A percentile compares a stretch with the other conserved stretches of the same genome.
These are phyloP conservation scores for Physcia stellaris DNA, from an alignment of 495 filamentous ascomycete species.

Conservation along the genomic window DNA sequence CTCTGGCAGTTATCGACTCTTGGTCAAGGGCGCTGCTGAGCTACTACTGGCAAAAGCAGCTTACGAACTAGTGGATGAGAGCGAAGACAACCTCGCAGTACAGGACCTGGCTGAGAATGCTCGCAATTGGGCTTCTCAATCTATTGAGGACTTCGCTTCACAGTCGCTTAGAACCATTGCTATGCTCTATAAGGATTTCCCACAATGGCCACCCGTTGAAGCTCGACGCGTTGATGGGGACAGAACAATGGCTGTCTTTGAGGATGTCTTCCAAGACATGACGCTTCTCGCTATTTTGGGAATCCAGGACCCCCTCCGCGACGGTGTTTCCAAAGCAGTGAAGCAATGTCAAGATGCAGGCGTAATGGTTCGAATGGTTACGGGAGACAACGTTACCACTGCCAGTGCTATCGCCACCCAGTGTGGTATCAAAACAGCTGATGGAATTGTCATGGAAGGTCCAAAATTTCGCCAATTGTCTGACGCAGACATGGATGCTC, in stretches of 20 bases:
- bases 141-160: conserved; percentile 42
- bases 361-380: conserved; percentile 82
- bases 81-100: conserved; percentile 24
- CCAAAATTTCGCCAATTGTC: conserved; percentile 68
- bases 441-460: conserved; percentile 69
- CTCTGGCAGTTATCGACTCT: conserved; percentile 41
- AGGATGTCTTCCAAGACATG: conserved; percentile 44
- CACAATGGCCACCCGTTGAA: conserved; percentile 43
- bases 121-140: conserved; percentile 19
- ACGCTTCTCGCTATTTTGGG: conserved; percentile 48
- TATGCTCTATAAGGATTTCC: conserved; percentile 49
- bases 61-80: conserved; percentile 23
- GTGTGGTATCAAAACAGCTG: conserved; percentile 68
- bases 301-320: conserved; percentile 54
- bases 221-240: conserved; percentile 35
- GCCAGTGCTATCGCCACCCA: conserved; percentile 71
- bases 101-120: conserved; percentile 23
- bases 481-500: conserved; percentile 52
- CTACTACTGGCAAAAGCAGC: conserved; percentile 42
- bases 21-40: conserved; percentile 59
- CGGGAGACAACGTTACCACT: conserved; percentile 72
- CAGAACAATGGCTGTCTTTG: conserved; percentile 35
- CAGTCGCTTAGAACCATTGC: conserved; percentile 51
- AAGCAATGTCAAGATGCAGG: conserved; percentile 60
- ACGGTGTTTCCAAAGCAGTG: conserved; percentile 66